Base-by-base conservation (phyloP, 169 alveolate species). In the Plasmodium gallinaceum region DNA sequence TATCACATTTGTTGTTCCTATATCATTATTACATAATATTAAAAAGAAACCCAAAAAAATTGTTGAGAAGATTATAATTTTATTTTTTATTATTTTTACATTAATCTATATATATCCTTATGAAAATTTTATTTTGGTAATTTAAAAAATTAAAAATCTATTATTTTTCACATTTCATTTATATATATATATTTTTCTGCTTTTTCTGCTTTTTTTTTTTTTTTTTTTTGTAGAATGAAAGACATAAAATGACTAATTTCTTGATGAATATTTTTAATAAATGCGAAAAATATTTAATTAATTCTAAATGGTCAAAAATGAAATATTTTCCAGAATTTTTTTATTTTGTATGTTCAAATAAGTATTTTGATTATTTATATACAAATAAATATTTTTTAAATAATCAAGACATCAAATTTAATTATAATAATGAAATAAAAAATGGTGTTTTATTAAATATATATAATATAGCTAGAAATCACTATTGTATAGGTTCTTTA, bases 401-500 rank as follows among this genome's bases (percentile, higher is more conserved):
- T n/a, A 71, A 86, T 70, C 37, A 70, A 73, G 51, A 71, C 54
- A 86, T 71, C 12, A 86, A 86, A 61, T 70, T 71, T 61, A 70
- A 60, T 86, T 86, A 86, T 54, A 71, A 20, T 42, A 8, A 37
- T 20, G 70, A 60, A 0, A 61, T 86, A 43, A 58, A 72, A 42
- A 86, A 86, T 51, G 68, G 46, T 6, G 86, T 86, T 22, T 86
- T 86, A 39, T 42, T 86, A 86, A 86, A 70, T 71, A 51, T 86
- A 39, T 86, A 86, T 18, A 70, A 61, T 52, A 6, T 86, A 65
- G 87, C 92, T 9, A 70, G 92, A 45, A 70, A 86, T 52, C 87
- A 86, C 58, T 71, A 60, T 52, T 86, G 92, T 22, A 71, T 86
- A 58, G 92, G 92, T 61, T 60, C 92, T 7, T 66, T 45, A 58